These are phyloP conservation scores for Coniochaeta prunicola DNA, from an alignment of 2,329 filamentous ascomycete species.

Conservation along the genomic window DNA sequence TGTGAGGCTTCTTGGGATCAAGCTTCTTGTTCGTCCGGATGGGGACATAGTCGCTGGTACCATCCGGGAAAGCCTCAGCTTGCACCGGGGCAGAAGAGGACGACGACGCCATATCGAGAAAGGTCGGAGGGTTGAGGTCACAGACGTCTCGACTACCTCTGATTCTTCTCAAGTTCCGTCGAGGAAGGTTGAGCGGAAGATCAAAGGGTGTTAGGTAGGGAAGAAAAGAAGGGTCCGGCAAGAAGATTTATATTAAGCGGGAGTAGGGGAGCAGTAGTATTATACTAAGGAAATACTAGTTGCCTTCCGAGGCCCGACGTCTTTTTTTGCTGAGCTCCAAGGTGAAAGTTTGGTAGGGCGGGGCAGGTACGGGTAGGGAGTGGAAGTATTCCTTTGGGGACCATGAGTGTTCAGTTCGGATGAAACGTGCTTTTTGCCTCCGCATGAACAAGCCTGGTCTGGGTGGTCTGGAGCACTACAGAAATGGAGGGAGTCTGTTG, in stretches of 20 bases:
- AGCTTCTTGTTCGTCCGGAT: slow-evolving; percentile 35
- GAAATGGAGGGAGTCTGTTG: neutral
- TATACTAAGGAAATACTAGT: neutral
- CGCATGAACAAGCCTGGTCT: neutral
- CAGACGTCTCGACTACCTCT: neutral
- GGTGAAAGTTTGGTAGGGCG: neutral
- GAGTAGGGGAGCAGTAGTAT: neutral
- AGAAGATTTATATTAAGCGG: neutral
- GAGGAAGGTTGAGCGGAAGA: neutral
- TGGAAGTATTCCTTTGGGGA: neutral
- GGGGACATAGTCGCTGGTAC: slow-evolving; percentile 49
- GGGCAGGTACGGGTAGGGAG: neutral
- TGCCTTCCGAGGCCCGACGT: neutral
- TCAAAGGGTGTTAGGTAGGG: neutral
- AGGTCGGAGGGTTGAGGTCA: slow-evolving; percentile 3
- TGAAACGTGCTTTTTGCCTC: slow-evolving; percentile 1
- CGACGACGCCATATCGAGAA: slow-evolving; percentile 21
- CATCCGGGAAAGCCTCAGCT: slow-evolving; percentile 39
- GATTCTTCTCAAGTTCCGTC: slow-evolving; percentile 4
- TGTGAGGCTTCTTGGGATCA: slow-evolving; percentile 69
- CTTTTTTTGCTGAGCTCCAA: neutral
- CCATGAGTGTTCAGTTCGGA: neutral
- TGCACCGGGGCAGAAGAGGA: slow-evolving; percentile 32
- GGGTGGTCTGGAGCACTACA: neutral
- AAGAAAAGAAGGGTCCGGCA: neutral